phyloP scores from a whole-genome alignment of 73 alveolate species.

The Chromera velia region DNA sequence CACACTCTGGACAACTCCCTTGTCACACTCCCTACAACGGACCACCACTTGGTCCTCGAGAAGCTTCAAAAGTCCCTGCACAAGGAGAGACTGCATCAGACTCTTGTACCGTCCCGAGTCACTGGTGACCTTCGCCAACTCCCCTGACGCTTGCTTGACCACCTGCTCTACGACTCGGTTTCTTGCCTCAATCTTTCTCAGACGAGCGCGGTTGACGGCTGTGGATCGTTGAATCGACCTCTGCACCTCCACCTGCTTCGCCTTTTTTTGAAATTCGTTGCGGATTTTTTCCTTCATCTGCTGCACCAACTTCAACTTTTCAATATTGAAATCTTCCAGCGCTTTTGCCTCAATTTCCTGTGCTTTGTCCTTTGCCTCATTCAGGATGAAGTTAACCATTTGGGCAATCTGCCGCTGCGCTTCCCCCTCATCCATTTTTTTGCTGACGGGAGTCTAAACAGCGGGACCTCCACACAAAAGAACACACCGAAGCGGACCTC shows the following conservation, averaged over 20 bases:
- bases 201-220: not conserved
- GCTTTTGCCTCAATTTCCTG: not conserved
- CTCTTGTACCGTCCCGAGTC: too few relatives aligned
- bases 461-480: not conserved
- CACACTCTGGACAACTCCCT: not conserved
- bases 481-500: not conserved
- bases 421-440: not conserved
- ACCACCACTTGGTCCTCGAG: not conserved
- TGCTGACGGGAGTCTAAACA: too few relatives aligned
- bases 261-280: not conserved
- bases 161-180: not conserved
- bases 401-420: not conserved
- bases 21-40: not conserved
- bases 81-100: too few relatives aligned
- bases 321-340: not conserved
- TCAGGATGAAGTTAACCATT: not conserved
- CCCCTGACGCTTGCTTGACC: not conserved
- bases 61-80: not conserved
- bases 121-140: not conserved
- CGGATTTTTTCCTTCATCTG: not conserved
- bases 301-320: not conserved
- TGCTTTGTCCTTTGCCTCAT: not conserved
- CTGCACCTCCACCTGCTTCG: not conserved
- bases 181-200: not conserved
- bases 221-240: not conserved